Conservation (phyloP, 495 filamentous ascomycete species). For the Lophiotrema nucula region DNA sequence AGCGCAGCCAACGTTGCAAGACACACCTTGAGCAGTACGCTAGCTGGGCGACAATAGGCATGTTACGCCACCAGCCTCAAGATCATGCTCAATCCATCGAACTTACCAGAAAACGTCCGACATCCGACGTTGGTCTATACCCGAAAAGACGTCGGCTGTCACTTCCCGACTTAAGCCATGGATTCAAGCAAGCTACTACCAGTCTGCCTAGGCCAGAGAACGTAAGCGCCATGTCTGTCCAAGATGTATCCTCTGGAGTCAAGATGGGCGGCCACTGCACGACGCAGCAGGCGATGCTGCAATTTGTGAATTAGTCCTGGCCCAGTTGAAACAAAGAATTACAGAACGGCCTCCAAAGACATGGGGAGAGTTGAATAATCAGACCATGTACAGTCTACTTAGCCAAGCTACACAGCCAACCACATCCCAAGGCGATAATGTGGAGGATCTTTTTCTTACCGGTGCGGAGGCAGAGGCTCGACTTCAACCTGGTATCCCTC, state of each 20-base stretch:
- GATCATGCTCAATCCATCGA: not conserved
- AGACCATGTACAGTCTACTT: not conserved
- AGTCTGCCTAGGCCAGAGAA: not conserved
- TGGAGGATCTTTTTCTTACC: not conserved
- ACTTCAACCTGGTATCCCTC: not conserved
- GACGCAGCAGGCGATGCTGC: not conserved
- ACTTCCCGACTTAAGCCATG: not conserved
- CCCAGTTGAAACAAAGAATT: not conserved
- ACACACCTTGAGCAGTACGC: not conserved
- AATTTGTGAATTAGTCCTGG: not conserved
- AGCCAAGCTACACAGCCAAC: not conserved
- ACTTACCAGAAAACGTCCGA: not conserved
- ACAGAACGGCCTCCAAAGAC: not conserved
- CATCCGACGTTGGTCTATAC: not conserved
- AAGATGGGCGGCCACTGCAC: not conserved
- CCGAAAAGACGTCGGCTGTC: not conserved
- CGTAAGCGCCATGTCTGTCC: not conserved
- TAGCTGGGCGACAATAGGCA: not conserved
- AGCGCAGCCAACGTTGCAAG: not conserved
- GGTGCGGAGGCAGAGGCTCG: not conserved
- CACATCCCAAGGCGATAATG: not conserved
- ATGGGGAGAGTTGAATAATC: not conserved
- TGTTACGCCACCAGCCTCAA: not conserved
- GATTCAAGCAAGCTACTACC: not conserved
- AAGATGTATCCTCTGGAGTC: not conserved